Base-by-base conservation (phyloP, 345 rosid genomes). In the Syzygium aromaticum region DNA sequence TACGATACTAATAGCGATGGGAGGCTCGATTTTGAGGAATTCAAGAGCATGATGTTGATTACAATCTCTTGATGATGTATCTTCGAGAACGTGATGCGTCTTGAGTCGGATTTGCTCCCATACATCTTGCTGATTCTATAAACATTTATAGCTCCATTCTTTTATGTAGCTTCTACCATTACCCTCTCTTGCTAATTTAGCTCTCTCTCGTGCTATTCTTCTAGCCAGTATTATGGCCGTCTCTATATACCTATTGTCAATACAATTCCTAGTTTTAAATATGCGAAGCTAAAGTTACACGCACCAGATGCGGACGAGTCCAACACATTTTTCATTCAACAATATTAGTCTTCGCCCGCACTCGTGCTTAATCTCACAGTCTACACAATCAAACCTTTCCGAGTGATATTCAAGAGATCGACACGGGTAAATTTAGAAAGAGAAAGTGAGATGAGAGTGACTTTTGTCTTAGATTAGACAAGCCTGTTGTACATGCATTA, bases 1-100 rank as follows among this genome's bases (percentile, higher is more conserved):
- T 94, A 89, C 84, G 99, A 95, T 85, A 90, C 94, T 40, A 95
- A 95, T 86, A 90, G 89, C 40, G 99, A 96, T 63, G 99, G 98
- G 27, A 77, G 91, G 88, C 93, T 96, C 56, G 99, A 96, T 91
- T 94, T 94, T 64, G 90, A 95, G 64, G 98, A 96, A 80, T 96
- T 96, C 92, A 95, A 94, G 94, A 91, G 88, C 88, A 96, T 96
- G 99, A 92, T 96, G 91, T 80, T 92, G 88, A 88, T 89, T 87
- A 49, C 90, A 2, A 51, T 73, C 85, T 84, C 84, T 87, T 87
- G 82, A 57, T 86, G 17, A 0, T n/a, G n/a, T 64, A 64, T 30
- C 23, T 16, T 64, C 43, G 1, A 64, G 22, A 8, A 64, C 77
- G 8, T 30, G 1, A 28, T 64, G 0, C 4, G 6, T 64, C 77